Conservation (phyloP, 495 filamentous ascomycete genomes). For the Cladorrhinum samala region DNA sequence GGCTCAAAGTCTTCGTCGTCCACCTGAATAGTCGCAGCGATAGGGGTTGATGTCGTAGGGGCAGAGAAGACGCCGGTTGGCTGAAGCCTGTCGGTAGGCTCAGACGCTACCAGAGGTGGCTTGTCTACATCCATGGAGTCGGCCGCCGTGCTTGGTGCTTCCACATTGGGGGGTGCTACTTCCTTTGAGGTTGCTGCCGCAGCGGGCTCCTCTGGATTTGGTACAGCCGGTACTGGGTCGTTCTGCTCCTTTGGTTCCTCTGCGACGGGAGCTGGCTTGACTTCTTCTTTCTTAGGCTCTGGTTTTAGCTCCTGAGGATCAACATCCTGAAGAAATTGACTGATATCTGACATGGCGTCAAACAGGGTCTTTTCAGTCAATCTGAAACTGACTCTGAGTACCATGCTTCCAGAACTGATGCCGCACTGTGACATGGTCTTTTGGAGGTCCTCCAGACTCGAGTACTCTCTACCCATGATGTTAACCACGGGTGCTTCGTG, state of each 20-base stretch:
- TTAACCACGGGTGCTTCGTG: constrained; percentile 83
- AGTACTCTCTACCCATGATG: constrained; percentile 70
- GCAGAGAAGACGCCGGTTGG: constrained; percentile 70
- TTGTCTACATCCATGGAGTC: constrained; percentile 21
- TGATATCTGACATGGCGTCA: constrained; percentile 78
- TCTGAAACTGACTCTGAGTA: constrained; percentile 71
- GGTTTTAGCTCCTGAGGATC: constrained; percentile 20
- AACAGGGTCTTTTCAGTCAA: constrained; percentile 71
- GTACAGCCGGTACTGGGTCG: constrained; percentile 4
- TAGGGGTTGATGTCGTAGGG: constrained; percentile 64
- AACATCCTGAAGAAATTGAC: constrained; percentile 55
- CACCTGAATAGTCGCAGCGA: constrained; percentile 57
- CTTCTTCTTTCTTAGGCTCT: constrained; percentile 6
- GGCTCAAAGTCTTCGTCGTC: constrained; percentile 75
- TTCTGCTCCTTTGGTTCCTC: constrained; percentile 19
- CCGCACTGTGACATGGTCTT: constrained; percentile 84
- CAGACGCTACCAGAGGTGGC: not conserved
- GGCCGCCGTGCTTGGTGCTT: not conserved
- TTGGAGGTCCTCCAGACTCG: constrained; percentile 71
- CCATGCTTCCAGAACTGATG: constrained; percentile 70
- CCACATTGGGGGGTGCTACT: not conserved
- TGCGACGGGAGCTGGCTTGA: constrained; percentile 5
- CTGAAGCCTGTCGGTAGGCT: constrained; percentile 24
- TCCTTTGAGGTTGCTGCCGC: constrained; percentile 1
- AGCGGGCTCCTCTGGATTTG: constrained; percentile 6